Percentiles rank a stretch among this genome's conserved stretches.
phyloP scores from a whole-genome alignment of 495 filamentous ascomycete genomes.

The Penicillium riverlandense region DNA sequence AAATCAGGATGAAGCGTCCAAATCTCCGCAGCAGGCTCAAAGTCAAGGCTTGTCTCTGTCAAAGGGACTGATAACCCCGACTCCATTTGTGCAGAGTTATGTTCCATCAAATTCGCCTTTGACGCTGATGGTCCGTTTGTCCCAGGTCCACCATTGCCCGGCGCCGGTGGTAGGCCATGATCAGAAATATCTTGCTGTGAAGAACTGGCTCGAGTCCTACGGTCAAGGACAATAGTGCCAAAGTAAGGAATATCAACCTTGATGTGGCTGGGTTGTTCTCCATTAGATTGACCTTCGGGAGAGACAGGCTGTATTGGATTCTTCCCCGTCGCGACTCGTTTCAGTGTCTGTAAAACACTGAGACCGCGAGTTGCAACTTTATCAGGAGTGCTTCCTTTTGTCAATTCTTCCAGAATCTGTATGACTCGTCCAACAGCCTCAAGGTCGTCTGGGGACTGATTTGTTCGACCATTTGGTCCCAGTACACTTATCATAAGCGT shows the following conservation, averaged over 20 bases:
- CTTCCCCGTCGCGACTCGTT: neutral
- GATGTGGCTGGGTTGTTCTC: slow-evolving; percentile 1
- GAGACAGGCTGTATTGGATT: neutral
- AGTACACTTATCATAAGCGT: slow-evolving; percentile 39
- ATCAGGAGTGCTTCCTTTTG: neutral
- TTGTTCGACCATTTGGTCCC: slow-evolving; percentile 6
- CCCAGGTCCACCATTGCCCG: neutral
- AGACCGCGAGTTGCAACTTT: slow-evolving; percentile 6
- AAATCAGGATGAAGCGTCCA: slow-evolving; percentile 8
- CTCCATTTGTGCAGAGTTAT: neutral
- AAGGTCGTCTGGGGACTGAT: neutral
- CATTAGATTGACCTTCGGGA: neutral
- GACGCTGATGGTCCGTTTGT: neutral
- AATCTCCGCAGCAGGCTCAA: slow-evolving; percentile 3
- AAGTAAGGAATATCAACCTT: slow-evolving; percentile 10
- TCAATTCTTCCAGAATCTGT: neutral
- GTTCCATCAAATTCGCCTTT: neutral
- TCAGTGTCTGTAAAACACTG: slow-evolving; percentile 2
- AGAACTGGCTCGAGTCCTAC: neutral
- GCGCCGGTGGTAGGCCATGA: neutral
- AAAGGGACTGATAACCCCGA: neutral
- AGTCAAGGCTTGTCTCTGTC: neutral
- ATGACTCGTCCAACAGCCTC: slow-evolving; percentile 1
- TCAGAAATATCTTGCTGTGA: neutral
- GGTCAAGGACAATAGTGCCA: slow-evolving; percentile 7